phyloP scores from a whole-genome alignment of 768 basidiomycete species.

The Podaxis sp. region DNA sequence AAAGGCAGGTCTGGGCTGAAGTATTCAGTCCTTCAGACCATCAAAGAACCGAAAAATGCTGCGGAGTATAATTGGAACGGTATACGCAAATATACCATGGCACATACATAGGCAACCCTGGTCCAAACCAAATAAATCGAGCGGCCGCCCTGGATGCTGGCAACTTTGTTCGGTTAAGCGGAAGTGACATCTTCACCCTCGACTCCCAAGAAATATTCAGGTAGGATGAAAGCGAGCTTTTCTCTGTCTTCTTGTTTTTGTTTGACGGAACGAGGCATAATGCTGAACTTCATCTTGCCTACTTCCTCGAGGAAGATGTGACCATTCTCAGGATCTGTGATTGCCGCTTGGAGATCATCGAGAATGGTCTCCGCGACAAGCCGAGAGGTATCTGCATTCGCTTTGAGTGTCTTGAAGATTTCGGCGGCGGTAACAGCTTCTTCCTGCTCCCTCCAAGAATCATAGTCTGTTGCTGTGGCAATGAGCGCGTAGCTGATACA shows the following conservation, averaged over 20 bases:
- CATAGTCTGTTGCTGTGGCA: constrained; percentile 91
- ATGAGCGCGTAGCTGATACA: constrained; percentile 81
- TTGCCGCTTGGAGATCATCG: constrained; percentile 59
- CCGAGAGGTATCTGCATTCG: constrained; percentile 86
- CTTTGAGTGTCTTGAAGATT: constrained; percentile 83
- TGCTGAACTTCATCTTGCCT: constrained; percentile 83
- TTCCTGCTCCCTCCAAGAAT: constrained; percentile 85
- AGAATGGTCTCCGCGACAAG: constrained; percentile 70
- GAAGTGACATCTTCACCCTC: no score
- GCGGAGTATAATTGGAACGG: background rate
- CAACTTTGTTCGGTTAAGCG: background rate
- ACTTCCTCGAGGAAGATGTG: constrained; percentile 61
- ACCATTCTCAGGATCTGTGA: constrained; percentile 27
- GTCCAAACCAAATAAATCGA: background rate
- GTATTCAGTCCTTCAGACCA: background rate
- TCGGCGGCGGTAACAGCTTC: constrained; percentile 88
- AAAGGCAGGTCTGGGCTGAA: background rate
- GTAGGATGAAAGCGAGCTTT: constrained; percentile 77
- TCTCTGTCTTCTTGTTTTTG: constrained; percentile 59
- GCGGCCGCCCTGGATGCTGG: background rate
- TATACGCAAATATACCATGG: background rate
- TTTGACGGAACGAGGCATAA: constrained; percentile 68
- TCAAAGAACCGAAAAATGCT: background rate
- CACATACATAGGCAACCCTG: background rate
- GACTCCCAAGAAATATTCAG: constrained; percentile 60